These are phyloP conservation scores for Lithohypha guttulata DNA, from an alignment of 2,329 filamentous ascomycete species.

Conservation along the genomic window DNA sequence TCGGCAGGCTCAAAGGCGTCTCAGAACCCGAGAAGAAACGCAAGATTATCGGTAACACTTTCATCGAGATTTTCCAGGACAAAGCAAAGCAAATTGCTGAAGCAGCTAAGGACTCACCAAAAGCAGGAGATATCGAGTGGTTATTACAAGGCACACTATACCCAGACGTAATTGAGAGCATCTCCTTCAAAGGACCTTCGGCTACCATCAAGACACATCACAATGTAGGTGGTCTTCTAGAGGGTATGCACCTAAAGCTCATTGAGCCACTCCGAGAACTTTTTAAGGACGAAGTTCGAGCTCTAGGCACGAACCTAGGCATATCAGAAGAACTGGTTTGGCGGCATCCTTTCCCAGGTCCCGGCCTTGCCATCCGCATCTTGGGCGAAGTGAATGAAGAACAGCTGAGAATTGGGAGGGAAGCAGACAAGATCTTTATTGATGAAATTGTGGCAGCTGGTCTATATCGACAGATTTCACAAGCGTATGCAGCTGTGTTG, in stretches of 20 bases:
- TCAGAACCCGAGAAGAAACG: slow-evolving; percentile 75
- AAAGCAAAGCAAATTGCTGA: slow-evolving; percentile 66
- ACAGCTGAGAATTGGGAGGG: slow-evolving; percentile 59
- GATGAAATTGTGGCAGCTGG: slow-evolving; percentile 35
- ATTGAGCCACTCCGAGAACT: slow-evolving; percentile 71
- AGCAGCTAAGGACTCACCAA: slow-evolving; percentile 53
- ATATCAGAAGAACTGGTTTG: slow-evolving; percentile 66
- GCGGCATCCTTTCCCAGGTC: slow-evolving; percentile 68
- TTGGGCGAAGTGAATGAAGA: slow-evolving; percentile 75
- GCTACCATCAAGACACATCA: slow-evolving; percentile 66
- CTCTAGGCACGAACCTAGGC: slow-evolving; percentile 57
- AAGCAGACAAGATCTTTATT: slow-evolving; percentile 38
- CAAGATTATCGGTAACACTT: slow-evolving; percentile 76
- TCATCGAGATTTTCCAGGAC: slow-evolving; percentile 74
- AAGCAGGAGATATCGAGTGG: slow-evolving; percentile 69
- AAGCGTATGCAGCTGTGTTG: slow-evolving; percentile 59
- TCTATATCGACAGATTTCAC: slow-evolving; percentile 48
- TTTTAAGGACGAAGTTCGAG: slow-evolving; percentile 74
- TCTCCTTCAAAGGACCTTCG: slow-evolving; percentile 62
- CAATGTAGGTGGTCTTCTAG: slow-evolving; percentile 59
- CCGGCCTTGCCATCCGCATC: slow-evolving; percentile 66
- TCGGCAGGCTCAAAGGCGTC: slow-evolving; percentile 65
- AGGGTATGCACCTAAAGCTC: slow-evolving; percentile 42
- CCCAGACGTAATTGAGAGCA: slow-evolving; percentile 60
- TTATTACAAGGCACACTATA: slow-evolving; percentile 82